Evolutionary conservation across 1,284 basidiomycete genomes (phyloP), one percentile per base, ranked within the genome.

Genomic region (Caloboletus inedulis): DNA sequence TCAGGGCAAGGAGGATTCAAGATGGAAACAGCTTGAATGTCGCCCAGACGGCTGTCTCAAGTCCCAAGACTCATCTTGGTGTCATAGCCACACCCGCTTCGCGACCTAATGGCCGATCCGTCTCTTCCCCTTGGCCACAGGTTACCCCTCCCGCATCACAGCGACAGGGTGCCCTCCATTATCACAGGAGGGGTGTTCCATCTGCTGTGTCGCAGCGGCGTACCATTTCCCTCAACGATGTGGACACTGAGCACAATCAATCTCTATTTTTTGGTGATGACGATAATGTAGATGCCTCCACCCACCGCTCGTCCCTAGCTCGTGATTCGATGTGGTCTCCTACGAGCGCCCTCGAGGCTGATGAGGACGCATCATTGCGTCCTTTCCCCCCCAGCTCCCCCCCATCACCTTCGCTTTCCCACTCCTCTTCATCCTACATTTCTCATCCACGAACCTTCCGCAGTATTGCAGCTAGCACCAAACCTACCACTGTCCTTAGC

Each of bases 401-500:
- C 7, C 88, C 87, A 13, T 92, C 90, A 0, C 92, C 91, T 3
- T 87, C 89, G 0, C 89, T 88, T 8, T 91, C 85, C 8, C 84
- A 79, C 53, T 89, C 85, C 2, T 87, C 88, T 9, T 87, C 87
- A 0, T 89, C 89, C 1, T 88, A 89, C 68, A 76, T 89, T 39
- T 89, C 87, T 14, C 80, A 91, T 64, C 79, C 86, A n/a, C 80
- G 84, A 47, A 91, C 88, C 5, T 88, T 90, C 73, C 77, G 79
- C 64, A 91, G 87, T 64, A 85, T 89, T 61, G 82, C 89, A 21
- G 90, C 92, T 0, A 93, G 91, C 64, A 98, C 95, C 6, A 98
- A 98, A 70, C 95, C 94, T 3, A 98, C 95, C 3, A 98, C 95
- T 0, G 72, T 97, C 25, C 79, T 97, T 40, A 94, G 90, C 60